Conservation (phyloP, 495 filamentous ascomycete genomes). For the Tricharina praecox region DNA sequence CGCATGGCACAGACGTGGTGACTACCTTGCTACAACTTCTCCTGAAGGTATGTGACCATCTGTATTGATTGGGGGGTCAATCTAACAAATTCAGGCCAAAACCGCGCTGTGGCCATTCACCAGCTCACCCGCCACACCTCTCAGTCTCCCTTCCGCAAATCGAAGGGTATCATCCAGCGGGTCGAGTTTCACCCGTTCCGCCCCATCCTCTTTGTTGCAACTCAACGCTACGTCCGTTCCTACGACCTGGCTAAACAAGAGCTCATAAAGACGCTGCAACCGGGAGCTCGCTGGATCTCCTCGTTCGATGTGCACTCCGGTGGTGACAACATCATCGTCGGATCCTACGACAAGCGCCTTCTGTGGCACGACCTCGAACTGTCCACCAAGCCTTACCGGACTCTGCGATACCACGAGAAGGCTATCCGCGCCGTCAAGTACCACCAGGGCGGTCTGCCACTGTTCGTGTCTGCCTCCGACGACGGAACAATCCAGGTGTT, state of each 20-base stretch:
- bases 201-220: constrained; percentile 89
- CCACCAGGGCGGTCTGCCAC: constrained; percentile 65
- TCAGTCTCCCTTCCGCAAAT: constrained; percentile 83
- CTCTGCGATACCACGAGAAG: constrained; percentile 77
- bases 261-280: constrained; percentile 76
- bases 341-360: constrained; percentile 81
- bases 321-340: constrained; percentile 84
- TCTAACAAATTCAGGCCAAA: constrained; percentile 39
- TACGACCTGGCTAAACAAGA: constrained; percentile 85
- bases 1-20: constrained; percentile 82
- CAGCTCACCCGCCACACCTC: constrained; percentile 86
- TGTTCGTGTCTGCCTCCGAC: constrained; percentile 86
- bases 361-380: constrained; percentile 97
- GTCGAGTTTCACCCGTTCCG: constrained; percentile 87
- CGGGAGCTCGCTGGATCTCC: constrained; percentile 87
- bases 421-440: constrained; percentile 77
- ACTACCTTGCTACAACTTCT: constrained; percentile 86
- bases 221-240: constrained; percentile 72
- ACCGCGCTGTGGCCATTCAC: constrained; percentile 83
- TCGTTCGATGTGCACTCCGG: constrained; percentile 82
- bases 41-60: constrained; percentile 31
- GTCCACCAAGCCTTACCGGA: constrained; percentile 80
- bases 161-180: constrained; percentile 67
- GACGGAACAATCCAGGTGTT: constrained; percentile 90
- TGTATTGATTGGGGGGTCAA: too few relatives aligned